Evolutionary conservation across 768 basidiomycete species (phyloP), one percentile per base, ranked within the genome.

Genomic region (Pisolithus microcarpus): DNA sequence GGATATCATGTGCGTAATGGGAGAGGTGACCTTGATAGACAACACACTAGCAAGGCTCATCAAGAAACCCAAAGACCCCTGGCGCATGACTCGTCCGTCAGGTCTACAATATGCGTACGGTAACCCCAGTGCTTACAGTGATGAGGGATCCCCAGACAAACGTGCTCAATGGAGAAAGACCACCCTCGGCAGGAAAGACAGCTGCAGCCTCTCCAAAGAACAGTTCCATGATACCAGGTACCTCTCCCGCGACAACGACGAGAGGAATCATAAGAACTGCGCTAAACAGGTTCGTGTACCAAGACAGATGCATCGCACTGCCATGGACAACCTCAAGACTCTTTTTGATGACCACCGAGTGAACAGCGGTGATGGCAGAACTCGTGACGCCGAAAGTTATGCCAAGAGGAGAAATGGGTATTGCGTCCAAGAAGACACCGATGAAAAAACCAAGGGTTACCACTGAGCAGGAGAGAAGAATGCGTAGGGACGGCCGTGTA

Each of bases 1-100:
- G 4, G 91, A 94, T 24, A 96, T 74, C 94, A 97, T 98, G 67
- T 98, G 94, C 2, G 94, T 94, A 65, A 97, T 92, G 13, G 94
- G 94, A 1, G 92, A 95, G 7, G 94, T 98, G 54, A 97, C 88
- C 67, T 98, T 94, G 75, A 98, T 96, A 23, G 90, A 93, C 28
- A 98, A 76, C 54, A 94, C 72, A 55, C 89, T 91, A 9, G 94
- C 93, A 49, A 98, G 80, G 70, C 87, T 91, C 81, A 98, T 96
- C 59, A 94, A 70, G 77, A 96, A 98, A 9, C 94, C 94, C 48
- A 96, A 71, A 16, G 78, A 71, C 30, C 93, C 93, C 89, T 92
- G 50, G 7, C 21, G 7, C 7, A 13, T 28, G 56, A 21, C 24
- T 38, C 19, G 23, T 16, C n/a, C 8, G 30, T 59, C 23, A 60